Conservation (phyloP, 345 rosid species). For the Syzygium grande region DNA sequence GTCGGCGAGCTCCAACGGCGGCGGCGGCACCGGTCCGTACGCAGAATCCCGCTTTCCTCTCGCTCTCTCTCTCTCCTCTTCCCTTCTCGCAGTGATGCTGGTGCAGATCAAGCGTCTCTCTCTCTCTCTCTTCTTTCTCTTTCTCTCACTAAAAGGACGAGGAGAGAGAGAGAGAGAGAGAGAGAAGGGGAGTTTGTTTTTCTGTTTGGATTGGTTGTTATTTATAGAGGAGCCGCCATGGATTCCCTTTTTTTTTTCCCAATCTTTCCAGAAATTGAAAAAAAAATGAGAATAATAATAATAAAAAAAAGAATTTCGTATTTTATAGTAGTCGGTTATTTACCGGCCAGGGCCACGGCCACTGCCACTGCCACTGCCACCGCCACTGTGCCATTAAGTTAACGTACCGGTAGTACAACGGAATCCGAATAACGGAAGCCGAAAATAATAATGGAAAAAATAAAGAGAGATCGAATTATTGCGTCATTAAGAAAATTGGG, state of each 20-base stretch:
- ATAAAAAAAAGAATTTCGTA: no score
- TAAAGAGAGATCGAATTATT: background rate
- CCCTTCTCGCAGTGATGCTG: background rate
- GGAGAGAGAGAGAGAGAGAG: background rate
- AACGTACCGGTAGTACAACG: background rate
- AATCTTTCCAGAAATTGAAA: no score
- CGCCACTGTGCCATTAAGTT: background rate
- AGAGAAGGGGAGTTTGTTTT: background rate
- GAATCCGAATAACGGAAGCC: background rate
- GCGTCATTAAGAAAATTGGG: background rate
- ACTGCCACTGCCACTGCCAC: background rate
- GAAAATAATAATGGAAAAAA: no score
- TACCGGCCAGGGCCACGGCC: background rate
- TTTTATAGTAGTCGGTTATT: background rate
- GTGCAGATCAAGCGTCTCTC: background rate
- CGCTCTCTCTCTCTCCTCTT: background rate
- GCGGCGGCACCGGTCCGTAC: background rate
- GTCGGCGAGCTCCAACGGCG: background rate
- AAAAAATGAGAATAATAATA: fast-evolving
- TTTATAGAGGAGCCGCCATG: no score
- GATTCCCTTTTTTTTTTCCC: no score
- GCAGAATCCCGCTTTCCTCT: background rate
- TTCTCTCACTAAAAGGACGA: background rate
- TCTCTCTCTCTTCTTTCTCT: background rate
- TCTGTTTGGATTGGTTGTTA: background rate